phyloP scores from a whole-genome alignment of 345 rosid species.

The Linum trigynum region DNA sequence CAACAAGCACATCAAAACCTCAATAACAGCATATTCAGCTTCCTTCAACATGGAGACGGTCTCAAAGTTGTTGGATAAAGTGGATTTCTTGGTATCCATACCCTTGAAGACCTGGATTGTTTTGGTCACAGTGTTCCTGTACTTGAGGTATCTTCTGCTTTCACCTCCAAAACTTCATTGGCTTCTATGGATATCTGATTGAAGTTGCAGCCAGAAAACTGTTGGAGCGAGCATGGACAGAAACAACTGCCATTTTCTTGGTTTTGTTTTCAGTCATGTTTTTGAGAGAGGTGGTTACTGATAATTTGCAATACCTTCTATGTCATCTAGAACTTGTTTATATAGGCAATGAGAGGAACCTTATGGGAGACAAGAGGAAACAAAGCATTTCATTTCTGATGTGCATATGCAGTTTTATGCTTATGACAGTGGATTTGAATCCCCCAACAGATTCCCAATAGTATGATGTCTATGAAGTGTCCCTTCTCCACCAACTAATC shows the following conservation, averaged over 20 bases:
- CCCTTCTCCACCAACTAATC: background rate
- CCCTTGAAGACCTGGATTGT: background rate
- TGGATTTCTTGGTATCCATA: background rate
- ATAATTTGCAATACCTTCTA: background rate
- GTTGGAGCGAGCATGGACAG: conserved; percentile 22
- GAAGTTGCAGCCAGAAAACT: conserved; percentile 29
- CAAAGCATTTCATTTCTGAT: background rate
- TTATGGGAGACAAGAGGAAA: background rate
- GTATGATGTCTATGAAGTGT: background rate
- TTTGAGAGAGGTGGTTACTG: background rate
- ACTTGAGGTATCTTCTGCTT: background rate
- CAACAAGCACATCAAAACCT: too few relatives aligned
- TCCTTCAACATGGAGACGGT: too few relatives aligned
- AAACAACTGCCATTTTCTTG: conserved; percentile 8
- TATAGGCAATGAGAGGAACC: background rate
- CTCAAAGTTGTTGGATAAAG: background rate
- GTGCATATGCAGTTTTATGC: too few relatives aligned
- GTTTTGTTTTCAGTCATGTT: background rate
- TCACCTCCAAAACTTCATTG: background rate
- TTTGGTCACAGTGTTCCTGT: too few relatives aligned
- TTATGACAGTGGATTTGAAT: too few relatives aligned
- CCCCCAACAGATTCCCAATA: background rate
- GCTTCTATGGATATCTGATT: conserved; percentile 19
- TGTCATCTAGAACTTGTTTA: background rate
- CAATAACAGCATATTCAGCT: too few relatives aligned